Base-by-base conservation (phyloP, 2,329 filamentous ascomycete species). In the Sporothrix protearum region DNA sequence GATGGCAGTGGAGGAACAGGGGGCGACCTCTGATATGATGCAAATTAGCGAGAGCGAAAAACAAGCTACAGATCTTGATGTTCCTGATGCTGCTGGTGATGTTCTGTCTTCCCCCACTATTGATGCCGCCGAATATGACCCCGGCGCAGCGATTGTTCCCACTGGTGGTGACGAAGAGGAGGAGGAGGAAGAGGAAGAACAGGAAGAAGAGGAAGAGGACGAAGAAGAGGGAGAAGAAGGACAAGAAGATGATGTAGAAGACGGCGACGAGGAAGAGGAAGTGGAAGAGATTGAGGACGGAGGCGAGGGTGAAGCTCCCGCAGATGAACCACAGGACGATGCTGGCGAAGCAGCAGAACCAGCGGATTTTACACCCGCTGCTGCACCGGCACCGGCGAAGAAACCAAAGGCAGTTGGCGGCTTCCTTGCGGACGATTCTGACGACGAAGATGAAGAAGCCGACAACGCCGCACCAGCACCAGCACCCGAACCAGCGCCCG, bases 401-500 rank as follows among this genome's bases (percentile, higher is more conserved):
- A 91, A 90, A 79, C 88, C 85, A 45, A 88, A 87, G 79, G 87
- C 84, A 73, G 84, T 85, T 30, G 87, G 86, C 55, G 87, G 87
- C 59, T 89, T 89, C 80, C 80, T 89, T 77, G 83, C 88, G 76
- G 86, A 85, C 78, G 87, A 85, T 70, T 88, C 86, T 39, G 87
- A 89, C 75, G 86, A 87, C 45, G 87, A 88, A 76, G 86, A 87
- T 69, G 80, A 82, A 55, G 59, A 71, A 8, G 42, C 36, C 39
- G 59, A 71, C 16, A 49, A 53, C 39, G 51, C 61, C 3, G 33
- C 47, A 9, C 42, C 68, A 16, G 71, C 22, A 19, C 51, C 42
- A 1, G n/a, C n/a, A n/a, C n/a, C n/a, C n/a, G n/a, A n/a, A n/a
- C n/a, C n/a, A n/a, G n/a, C n/a, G n/a, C n/a, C n/a, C n/a, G 49